Conservation (phyloP, 345 rosid species). For the Cochlearia excelsa region DNA sequence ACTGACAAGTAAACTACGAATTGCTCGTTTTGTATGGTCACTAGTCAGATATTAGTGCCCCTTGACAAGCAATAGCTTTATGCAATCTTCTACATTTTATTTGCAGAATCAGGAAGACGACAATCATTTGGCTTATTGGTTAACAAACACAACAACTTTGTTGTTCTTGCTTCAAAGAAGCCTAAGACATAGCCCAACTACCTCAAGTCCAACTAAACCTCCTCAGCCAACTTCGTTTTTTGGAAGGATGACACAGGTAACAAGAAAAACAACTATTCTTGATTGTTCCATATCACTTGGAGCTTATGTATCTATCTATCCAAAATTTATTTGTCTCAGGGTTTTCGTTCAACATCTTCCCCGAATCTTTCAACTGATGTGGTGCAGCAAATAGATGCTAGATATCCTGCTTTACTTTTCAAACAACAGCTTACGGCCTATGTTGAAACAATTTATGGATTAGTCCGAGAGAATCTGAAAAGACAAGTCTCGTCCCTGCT, state of each 20-base stretch:
- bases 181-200: constrained; percentile 54
- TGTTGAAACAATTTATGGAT: constrained; percentile 86
- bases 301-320: constrained; percentile 10
- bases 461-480: constrained; percentile 82
- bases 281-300: constrained; percentile 36
- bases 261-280: constrained; percentile 36
- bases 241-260: constrained; percentile 86
- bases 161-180: constrained; percentile 78
- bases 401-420: constrained; percentile 96
- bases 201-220: constrained; percentile 57
- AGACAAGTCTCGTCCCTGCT: constrained; percentile 61
- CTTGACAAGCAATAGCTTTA: constrained; percentile 18
- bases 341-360: constrained; percentile 83
- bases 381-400: constrained; percentile 84
- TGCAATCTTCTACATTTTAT: constrained; percentile 17
- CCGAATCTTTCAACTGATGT: constrained; percentile 54
- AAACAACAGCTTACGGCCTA: constrained; percentile 94
- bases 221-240: constrained; percentile 75
- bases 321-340: constrained; percentile 42
- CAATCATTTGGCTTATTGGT: constrained; percentile 87
- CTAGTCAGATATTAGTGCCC: constrained; percentile 7
- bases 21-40: neutral
- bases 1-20: constrained; percentile 48
- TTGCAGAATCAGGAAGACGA: constrained; percentile 78
- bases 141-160: constrained; percentile 74